A percentile compares a stretch with the other conserved stretches of the same genome.
These are phyloP conservation scores for Candida succiphila DNA, from an alignment of 805 yeast species.

Conservation along the genomic window DNA sequence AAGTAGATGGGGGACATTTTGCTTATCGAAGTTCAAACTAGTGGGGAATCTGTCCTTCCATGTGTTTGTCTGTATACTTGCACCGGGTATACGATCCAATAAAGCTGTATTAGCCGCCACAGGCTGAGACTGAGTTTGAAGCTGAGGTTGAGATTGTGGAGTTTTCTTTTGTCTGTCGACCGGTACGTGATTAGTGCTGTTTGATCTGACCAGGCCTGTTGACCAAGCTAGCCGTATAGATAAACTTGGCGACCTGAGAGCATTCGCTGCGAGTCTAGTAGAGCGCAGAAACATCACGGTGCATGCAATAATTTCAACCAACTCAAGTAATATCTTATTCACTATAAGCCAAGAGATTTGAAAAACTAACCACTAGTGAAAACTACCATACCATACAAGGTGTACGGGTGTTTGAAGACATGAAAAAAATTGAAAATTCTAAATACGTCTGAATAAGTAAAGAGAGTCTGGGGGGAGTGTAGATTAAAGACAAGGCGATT, in stretches of 20 bases:
- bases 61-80: constrained; percentile 32
- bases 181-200: background rate
- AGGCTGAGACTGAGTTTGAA: background rate
- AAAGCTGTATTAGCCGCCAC: constrained; percentile 19
- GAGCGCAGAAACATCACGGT: too few relatives aligned
- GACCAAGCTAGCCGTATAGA: background rate
- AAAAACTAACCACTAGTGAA: background rate
- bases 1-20: constrained; percentile 51
- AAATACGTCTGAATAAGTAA: background rate
- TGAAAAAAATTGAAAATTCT: background rate
- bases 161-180: background rate
- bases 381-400: background rate
- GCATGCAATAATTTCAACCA: too few relatives aligned
- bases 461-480: background rate
- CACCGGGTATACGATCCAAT: constrained; percentile 47
- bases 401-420: background rate
- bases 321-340: too few relatives aligned
- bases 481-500: background rate
- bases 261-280: too few relatives aligned
- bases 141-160: background rate
- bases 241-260: too few relatives aligned
- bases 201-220: background rate
- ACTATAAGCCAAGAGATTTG: too few relatives aligned
- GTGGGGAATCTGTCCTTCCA: constrained; percentile 52
- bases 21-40: constrained; percentile 52